Evolutionary conservation across 2,329 filamentous ascomycete genomes (phyloP).

Genomic region (Alternaria infectoria): DNA sequence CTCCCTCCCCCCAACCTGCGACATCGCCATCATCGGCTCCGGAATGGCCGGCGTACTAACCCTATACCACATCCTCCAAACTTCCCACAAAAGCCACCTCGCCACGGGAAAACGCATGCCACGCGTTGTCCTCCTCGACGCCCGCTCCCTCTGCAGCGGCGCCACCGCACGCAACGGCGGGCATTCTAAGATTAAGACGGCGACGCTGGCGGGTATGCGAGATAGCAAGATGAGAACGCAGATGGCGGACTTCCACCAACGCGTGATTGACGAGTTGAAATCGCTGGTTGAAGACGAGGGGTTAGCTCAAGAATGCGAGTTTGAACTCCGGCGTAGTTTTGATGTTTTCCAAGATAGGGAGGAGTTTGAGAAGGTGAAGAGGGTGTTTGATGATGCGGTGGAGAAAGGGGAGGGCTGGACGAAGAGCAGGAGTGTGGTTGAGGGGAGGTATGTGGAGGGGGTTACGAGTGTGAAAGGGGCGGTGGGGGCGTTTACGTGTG

Average conservation of each 20-base stretch:
- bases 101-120: background rate
- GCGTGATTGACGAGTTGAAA: background rate
- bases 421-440: background rate
- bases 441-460: background rate
- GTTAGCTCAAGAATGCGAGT: background rate
- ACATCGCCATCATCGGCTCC: background rate
- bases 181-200: background rate
- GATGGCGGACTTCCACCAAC: background rate
- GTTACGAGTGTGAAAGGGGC: background rate
- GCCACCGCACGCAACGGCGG: background rate
- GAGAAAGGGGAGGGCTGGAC: background rate
- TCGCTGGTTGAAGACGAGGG: background rate
- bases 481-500: background rate
- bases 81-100: background rate
- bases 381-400: background rate
- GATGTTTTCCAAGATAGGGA: background rate
- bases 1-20: conserved; percentile 1
- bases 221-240: background rate
- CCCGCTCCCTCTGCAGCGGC: background rate
- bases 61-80: background rate
- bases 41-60: background rate
- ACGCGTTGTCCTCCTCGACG: background rate
- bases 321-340: background rate
- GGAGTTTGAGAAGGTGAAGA: background rate
- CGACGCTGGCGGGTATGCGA: background rate